Evolutionary conservation across 2,329 filamentous ascomycete species (phyloP).

Genomic region (Colletotrichum coccodes): DNA sequence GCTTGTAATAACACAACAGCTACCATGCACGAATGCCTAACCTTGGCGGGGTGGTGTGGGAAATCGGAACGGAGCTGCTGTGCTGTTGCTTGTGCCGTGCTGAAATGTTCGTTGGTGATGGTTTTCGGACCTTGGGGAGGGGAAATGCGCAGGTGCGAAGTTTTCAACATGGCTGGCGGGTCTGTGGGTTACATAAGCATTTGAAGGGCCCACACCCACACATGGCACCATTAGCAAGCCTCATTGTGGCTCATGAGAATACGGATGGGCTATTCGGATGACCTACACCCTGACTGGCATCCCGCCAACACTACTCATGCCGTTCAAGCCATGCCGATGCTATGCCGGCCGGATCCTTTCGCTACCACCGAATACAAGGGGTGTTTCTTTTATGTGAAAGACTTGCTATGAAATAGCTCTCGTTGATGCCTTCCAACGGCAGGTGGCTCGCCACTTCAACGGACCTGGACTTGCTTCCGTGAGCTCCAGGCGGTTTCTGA

Average conservation of each 20-base stretch:
- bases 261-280: neutral
- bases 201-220: neutral
- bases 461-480: no score
- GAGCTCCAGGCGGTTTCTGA: no score
- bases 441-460: no score
- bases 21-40: slow-evolving; percentile 33
- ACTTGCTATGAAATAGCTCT: no score
- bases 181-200: neutral
- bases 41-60: slow-evolving; percentile 21
- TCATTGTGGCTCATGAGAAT: neutral
- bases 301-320: no score
- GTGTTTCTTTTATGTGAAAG: no score
- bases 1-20: slow-evolving; percentile 31
- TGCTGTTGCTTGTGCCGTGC: slow-evolving; percentile 34
- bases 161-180: slow-evolving; percentile 33
- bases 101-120: slow-evolving; percentile 40
- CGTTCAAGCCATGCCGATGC: no score
- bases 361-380: no score
- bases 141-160: slow-evolving; percentile 40
- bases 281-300: neutral
- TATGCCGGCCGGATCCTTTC: no score
- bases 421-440: no score
- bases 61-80: slow-evolving; percentile 14
- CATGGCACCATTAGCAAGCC: neutral
- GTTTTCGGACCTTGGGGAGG: slow-evolving; percentile 37